Percentiles rank a stretch among this genome's conserved stretches.
These are phyloP conservation scores for Citrus inodora DNA, from an alignment of 345 rosid genomes.

Conservation along the genomic window DNA sequence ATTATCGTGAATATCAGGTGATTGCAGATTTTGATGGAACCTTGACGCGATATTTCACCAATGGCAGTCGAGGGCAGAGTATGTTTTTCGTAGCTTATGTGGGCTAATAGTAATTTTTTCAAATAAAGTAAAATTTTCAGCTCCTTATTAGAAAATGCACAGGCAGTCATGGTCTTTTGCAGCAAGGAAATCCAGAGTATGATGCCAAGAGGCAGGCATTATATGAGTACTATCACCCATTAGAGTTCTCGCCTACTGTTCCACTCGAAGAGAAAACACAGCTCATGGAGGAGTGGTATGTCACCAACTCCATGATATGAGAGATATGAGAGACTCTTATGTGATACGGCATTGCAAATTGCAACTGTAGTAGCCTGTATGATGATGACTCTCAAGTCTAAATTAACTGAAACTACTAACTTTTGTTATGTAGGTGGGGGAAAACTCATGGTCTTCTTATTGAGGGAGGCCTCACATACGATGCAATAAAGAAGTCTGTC, in stretches of 20 bases:
- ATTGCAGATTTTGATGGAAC: constrained; percentile 92
- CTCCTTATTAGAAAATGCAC: constrained; percentile 15
- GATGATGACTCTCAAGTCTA: not conserved
- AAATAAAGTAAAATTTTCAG: not conserved
- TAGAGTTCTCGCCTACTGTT: constrained; percentile 67
- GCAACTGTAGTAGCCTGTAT: not conserved
- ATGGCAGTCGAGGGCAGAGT: constrained; percentile 70
- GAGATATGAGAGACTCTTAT: not conserved
- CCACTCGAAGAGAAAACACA: constrained; percentile 75
- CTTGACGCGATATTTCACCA: constrained; percentile 56
- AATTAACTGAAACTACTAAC: not conserved
- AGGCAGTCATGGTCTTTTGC: constrained; percentile 86
- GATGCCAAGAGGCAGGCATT: constrained; percentile 74
- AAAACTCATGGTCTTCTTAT: constrained; percentile 79
- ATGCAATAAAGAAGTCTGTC: constrained; percentile 71
- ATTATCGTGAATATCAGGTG: constrained; percentile 26
- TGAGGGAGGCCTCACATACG: constrained; percentile 84
- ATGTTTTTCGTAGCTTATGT: constrained; percentile 19
- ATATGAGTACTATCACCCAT: constrained; percentile 67
- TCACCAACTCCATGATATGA: not conserved
- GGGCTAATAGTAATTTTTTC: not conserved
- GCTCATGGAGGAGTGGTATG: constrained; percentile 95
- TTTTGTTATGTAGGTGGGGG: constrained; percentile 62
- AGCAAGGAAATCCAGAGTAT: constrained; percentile 65
- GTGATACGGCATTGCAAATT: not conserved